Evolutionary conservation across 2,329 filamentous ascomycete species (phyloP).

Genomic region (Trichophyton schoenleinii): DNA sequence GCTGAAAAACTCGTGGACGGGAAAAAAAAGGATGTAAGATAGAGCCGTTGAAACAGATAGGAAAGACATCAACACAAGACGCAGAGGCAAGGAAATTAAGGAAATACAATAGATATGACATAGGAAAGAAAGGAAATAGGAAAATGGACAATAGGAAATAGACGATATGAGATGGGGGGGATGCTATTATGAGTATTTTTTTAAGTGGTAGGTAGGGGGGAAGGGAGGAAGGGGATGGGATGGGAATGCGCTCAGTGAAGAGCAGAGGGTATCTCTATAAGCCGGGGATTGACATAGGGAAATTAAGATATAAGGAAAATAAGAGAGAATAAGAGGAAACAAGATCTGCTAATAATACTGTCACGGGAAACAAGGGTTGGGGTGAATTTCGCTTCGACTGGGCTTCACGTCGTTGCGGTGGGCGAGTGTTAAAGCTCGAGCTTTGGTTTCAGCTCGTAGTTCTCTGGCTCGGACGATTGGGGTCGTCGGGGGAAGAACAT

Average conservation of each 20-base stretch:
- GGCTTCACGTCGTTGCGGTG: too few relatives aligned
- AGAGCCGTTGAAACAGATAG: background rate
- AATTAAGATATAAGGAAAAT: too few relatives aligned
- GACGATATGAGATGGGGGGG: background rate
- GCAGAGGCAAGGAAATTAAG: background rate
- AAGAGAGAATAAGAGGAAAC: too few relatives aligned
- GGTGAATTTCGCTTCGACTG: too few relatives aligned
- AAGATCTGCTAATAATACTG: too few relatives aligned
- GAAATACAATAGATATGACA: background rate
- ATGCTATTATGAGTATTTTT: background rate
- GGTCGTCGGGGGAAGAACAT: constrained; percentile 66
- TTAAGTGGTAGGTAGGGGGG: background rate
- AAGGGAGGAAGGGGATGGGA: background rate
- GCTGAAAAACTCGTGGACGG: background rate
- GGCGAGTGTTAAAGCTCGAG: background rate
- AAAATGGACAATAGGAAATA: background rate
- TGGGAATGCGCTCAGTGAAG: too few relatives aligned
- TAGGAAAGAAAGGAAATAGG: background rate
- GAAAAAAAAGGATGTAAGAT: background rate
- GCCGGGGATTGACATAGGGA: too few relatives aligned
- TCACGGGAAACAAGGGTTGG: too few relatives aligned
- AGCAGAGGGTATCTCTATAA: too few relatives aligned
- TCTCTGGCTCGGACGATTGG: constrained; percentile 60
- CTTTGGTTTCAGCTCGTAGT: constrained; percentile 49
- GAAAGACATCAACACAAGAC: background rate